These are phyloP conservation scores for Ceratocystis diversiconidia DNA, from an alignment of 2,329 filamentous ascomycete species.

Conservation along the genomic window DNA sequence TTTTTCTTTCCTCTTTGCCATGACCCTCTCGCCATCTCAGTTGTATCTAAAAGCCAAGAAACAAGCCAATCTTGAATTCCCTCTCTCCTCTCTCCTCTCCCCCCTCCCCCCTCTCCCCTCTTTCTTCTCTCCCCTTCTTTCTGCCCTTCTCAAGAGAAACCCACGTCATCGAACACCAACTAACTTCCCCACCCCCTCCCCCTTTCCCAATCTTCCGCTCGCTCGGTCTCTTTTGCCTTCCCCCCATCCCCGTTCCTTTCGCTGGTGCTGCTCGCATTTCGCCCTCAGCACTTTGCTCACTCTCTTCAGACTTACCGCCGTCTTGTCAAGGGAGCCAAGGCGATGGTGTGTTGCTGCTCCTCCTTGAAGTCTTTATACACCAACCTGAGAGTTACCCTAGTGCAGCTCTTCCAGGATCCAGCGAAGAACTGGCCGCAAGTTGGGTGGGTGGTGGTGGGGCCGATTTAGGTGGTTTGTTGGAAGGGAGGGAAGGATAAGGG, in stretches of 20 bases:
- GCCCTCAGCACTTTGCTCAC: neutral
- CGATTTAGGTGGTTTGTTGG: neutral
- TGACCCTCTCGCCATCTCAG: neutral
- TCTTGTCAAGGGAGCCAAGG: neutral
- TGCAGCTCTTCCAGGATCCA: conserved; percentile 1
- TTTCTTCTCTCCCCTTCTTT: neutral
- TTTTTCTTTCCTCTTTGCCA: neutral
- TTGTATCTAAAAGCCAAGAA: neutral
- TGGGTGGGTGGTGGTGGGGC: neutral
- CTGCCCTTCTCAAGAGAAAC: neutral
- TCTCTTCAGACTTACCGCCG: neutral
- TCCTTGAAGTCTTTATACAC: neutral
- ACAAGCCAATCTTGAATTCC: neutral
- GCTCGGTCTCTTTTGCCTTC: neutral
- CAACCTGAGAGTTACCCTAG: conserved; percentile 2
- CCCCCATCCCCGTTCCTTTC: neutral
- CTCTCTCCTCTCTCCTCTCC: neutral
- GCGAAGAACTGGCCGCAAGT: neutral
- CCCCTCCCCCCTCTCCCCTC: neutral
- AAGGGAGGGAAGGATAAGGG: neutral
- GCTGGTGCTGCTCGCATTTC: neutral
- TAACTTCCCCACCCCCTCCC: neutral
- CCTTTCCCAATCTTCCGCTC: neutral
- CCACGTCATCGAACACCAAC: no score
- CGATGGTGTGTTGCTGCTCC: neutral